These are phyloP conservation scores for Hygrophoropsis aurantiaca DNA, from an alignment of 768 basidiomycete genomes.

Conservation along the genomic window DNA sequence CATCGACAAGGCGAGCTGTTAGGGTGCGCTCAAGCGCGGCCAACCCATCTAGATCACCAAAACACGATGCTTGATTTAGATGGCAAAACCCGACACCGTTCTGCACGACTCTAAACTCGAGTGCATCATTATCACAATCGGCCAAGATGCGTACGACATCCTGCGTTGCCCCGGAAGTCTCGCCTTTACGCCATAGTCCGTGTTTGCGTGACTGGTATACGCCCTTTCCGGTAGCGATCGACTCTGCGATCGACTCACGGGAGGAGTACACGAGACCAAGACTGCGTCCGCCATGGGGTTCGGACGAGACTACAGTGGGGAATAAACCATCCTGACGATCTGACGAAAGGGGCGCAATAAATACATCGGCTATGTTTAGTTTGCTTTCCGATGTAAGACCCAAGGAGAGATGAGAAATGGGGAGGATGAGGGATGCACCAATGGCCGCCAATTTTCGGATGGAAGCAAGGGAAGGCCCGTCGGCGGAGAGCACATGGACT, in stretches of 20 bases:
- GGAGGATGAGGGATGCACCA: conserved; percentile 68
- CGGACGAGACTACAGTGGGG: conserved; percentile 85
- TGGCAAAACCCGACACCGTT: conserved; percentile 94
- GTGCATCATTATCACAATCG: conserved; percentile 92
- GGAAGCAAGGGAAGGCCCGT: conserved; percentile 53
- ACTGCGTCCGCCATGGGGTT: conserved; percentile 61
- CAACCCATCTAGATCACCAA: conserved; percentile 79
- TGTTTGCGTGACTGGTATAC: conserved; percentile 96
- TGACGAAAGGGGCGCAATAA: conserved; percentile 77
- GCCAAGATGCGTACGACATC: conserved; percentile 76
- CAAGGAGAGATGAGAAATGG: conserved; percentile 68
- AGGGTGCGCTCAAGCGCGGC: conserved; percentile 81
- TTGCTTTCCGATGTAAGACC: conserved; percentile 49
- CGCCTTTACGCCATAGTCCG: conserved; percentile 96
- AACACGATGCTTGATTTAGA: conserved; percentile 84
- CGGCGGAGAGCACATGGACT: conserved; percentile 60
- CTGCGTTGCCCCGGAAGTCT: conserved; percentile 93
- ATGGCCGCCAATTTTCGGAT: conserved; percentile 61
- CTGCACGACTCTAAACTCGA: conserved; percentile 89
- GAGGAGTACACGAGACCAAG: conserved; percentile 98
- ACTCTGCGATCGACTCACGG: conserved; percentile 76
- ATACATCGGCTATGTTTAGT: conserved; percentile 80
- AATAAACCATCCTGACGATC: conserved; percentile 92
- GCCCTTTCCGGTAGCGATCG: conserved; percentile 85
- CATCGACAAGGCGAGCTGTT: conserved; percentile 63